Percentiles rank a stretch among this genome's conserved stretches.
Evolutionary conservation across 495 filamentous ascomycete genomes (phyloP).

Genomic region (Elaphomyces granulatus): DNA sequence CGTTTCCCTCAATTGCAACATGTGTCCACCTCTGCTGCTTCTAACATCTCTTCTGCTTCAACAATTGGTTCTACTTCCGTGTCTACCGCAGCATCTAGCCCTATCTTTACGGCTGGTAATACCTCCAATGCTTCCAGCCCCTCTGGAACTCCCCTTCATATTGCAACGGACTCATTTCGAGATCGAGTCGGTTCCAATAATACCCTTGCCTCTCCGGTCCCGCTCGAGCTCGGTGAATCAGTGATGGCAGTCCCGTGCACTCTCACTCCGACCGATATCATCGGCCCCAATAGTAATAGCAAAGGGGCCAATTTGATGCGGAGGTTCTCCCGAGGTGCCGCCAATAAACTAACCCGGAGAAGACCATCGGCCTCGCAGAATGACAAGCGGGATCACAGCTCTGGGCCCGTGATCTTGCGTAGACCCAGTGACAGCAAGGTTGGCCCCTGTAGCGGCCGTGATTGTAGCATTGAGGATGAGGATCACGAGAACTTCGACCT

Average conservation of each 20-base stretch:
- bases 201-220: slow-evolving; percentile 24
- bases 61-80: slow-evolving; percentile 13
- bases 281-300: slow-evolving; percentile 31
- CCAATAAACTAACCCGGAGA: slow-evolving; percentile 46
- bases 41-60: slow-evolving; percentile 13
- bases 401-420: slow-evolving; percentile 75
- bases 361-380: slow-evolving; percentile 58
- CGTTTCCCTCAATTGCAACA: slow-evolving; percentile 26
- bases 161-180: slow-evolving; percentile 35
- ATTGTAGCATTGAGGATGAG: slow-evolving; percentile 42
- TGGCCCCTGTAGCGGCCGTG: slow-evolving; percentile 38
- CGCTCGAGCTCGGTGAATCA: slow-evolving; percentile 43
- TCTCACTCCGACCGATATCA: slow-evolving; percentile 35
- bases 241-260: slow-evolving; percentile 29
- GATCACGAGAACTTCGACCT: slow-evolving; percentile 44
- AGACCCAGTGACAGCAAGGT: slow-evolving; percentile 77
- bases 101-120: slow-evolving; percentile 14
- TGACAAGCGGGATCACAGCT: slow-evolving; percentile 68
- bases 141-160: slow-evolving; percentile 35
- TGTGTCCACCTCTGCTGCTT: slow-evolving; percentile 23
- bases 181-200: slow-evolving; percentile 20
- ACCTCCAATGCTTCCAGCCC: slow-evolving; percentile 33
- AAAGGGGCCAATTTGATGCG: slow-evolving; percentile 49
- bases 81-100: slow-evolving; percentile 5
- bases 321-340: slow-evolving; percentile 49